Conservation (phyloP, 106 monocot species). For the Platanthera zijinensis region DNA sequence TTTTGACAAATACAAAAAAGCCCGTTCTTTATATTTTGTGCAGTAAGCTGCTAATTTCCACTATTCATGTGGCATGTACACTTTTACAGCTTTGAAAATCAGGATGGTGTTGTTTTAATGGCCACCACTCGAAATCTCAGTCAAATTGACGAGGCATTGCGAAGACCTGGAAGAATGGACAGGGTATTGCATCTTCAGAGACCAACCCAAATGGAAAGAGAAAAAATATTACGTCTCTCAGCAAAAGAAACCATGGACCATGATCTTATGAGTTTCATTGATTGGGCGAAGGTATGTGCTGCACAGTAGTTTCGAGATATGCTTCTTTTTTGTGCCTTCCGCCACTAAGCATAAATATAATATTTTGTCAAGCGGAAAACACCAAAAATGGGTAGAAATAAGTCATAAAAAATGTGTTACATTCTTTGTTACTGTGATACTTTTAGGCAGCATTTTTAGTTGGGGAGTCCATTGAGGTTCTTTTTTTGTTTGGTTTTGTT, state of each 20-base stretch:
- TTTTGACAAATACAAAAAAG: not conserved
- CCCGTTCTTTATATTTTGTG: not conserved
- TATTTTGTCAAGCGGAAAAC: not conserved
- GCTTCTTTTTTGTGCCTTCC: not conserved
- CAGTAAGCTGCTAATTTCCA: not conserved
- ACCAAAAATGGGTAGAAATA: not conserved
- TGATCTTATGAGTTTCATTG: constrained; percentile 62
- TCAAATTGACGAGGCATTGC: constrained; percentile 83
- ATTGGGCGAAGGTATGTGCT: constrained; percentile 62
- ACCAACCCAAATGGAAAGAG: constrained; percentile 85
- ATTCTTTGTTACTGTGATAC: constrained; percentile 2
- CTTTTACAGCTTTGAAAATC: constrained; percentile 73
- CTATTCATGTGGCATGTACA: not conserved
- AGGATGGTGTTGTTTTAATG: constrained; percentile 79
- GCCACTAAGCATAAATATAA: not conserved
- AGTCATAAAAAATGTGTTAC: not conserved
- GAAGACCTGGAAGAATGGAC: constrained; percentile 85
- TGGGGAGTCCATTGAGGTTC: not conserved
- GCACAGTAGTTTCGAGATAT: not conserved
- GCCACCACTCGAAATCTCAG: constrained; percentile 81
- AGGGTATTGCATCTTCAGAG: constrained; percentile 82
- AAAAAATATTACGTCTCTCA: constrained; percentile 63
- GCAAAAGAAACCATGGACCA: constrained; percentile 77
- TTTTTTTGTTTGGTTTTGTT: not conserved
- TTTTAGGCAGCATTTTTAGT: not conserved